phyloP scores from a whole-genome alignment of 2,329 filamentous ascomycete species.

The Berkeleyomyces rouxiae region DNA sequence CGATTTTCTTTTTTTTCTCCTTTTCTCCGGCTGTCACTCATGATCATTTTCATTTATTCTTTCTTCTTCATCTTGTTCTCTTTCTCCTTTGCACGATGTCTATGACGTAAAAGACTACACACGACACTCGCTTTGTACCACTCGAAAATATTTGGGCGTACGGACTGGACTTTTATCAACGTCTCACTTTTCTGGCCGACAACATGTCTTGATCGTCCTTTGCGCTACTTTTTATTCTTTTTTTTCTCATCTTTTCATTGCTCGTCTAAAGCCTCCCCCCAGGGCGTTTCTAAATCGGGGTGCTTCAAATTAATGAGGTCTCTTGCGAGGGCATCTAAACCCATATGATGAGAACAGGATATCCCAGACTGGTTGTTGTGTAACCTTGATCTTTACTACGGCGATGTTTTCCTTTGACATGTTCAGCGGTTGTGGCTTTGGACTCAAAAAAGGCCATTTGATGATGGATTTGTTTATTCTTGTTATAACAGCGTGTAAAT shows the following conservation, averaged over 20 bases:
- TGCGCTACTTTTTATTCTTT: background rate
- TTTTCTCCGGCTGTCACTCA: background rate
- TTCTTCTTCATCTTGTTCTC: background rate
- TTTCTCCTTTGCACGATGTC: background rate
- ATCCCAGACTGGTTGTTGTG: too few relatives aligned
- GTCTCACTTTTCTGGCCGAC: background rate
- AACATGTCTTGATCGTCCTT: background rate
- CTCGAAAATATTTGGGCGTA: background rate
- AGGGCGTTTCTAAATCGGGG: too few relatives aligned
- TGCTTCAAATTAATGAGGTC: background rate
- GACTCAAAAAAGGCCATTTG: too few relatives aligned
- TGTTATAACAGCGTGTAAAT: too few relatives aligned
- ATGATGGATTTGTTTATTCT: too few relatives aligned
- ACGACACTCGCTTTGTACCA: background rate
- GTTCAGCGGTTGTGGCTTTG: too few relatives aligned
- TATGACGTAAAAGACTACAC: background rate
- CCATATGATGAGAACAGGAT: too few relatives aligned
- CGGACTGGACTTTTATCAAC: background rate
- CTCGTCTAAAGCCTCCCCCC: too few relatives aligned
- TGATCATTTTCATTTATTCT: background rate
- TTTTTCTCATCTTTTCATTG: background rate
- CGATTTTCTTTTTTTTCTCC: slow-evolving; percentile 8
- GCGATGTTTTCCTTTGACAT: too few relatives aligned
- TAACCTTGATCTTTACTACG: too few relatives aligned
- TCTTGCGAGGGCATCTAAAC: background rate